Conservation (phyloP, 306 rosid species). For the Macrotyloma uniflorum region DNA sequence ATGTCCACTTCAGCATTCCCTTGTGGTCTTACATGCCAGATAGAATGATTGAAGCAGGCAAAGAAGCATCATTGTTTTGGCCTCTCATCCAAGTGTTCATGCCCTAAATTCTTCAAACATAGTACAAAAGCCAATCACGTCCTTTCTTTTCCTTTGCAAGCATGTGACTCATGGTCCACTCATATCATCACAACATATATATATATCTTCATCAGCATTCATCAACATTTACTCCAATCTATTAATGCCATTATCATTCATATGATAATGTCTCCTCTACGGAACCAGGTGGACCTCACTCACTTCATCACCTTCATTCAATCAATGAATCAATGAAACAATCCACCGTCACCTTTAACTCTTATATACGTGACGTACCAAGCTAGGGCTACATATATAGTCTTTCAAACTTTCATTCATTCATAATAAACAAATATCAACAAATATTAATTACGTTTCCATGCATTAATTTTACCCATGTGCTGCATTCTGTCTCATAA, state of each 20-base stretch:
- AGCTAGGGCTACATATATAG: neutral
- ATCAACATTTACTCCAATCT: constrained; percentile 29
- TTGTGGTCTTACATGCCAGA: neutral
- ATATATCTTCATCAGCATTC: neutral
- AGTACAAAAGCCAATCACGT: constrained; percentile 38
- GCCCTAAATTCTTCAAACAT: constrained; percentile 45
- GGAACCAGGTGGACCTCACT: constrained; percentile 32
- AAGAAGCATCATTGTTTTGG: constrained; percentile 39
- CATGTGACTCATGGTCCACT: constrained; percentile 57
- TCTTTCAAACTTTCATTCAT: neutral
- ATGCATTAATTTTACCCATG: constrained; percentile 14
- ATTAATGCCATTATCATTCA: constrained; percentile 39
- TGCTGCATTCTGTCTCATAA: constrained; percentile 10
- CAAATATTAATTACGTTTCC: constrained; percentile 7
- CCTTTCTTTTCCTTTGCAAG: constrained; percentile 31
- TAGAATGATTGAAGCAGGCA: constrained; percentile 40
- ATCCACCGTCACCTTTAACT: constrained; percentile 32
- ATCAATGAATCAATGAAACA: too few species aligned
- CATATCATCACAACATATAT: constrained; percentile 21
- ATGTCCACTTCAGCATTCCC: constrained; percentile 24
- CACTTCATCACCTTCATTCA: neutral
- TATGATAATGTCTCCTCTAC: constrained; percentile 39
- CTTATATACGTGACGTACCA: neutral
- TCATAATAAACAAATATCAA: neutral
- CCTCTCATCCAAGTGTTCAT: constrained; percentile 35